Percentiles rank a stretch among this genome's conserved stretches.
These are phyloP conservation scores for Silene coronaria DNA, from an alignment of 179 eudicot species.

Conservation along the genomic window DNA sequence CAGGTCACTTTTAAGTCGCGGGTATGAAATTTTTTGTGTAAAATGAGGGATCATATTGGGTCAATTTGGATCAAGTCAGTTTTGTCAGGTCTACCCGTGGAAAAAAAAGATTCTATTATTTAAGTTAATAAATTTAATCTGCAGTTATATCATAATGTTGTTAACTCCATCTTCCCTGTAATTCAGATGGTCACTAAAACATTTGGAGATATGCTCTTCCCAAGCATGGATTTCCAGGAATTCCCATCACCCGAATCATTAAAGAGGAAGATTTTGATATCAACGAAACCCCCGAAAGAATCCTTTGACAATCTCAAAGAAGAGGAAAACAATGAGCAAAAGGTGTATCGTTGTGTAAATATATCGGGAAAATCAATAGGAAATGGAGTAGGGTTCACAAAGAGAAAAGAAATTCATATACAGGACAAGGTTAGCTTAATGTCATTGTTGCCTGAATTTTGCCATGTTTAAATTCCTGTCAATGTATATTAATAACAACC, in stretches of 20 bases:
- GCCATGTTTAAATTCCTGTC: neutral
- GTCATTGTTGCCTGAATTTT: neutral
- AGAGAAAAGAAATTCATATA: neutral
- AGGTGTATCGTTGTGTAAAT: conserved; percentile 26
- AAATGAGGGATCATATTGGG: neutral
- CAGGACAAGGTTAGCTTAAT: conserved; percentile 20
- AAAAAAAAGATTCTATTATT: too few relatives aligned
- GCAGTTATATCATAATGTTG: neutral
- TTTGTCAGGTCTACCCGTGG: neutral
- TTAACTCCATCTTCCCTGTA: neutral
- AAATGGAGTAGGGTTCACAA: conserved; percentile 11
- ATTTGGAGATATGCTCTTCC: conserved; percentile 69
- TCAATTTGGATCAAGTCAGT: neutral
- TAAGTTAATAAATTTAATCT: too few relatives aligned
- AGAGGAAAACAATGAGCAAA: conserved; percentile 25
- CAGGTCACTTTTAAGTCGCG: too few relatives aligned
- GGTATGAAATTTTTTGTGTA: too few relatives aligned
- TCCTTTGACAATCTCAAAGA: conserved; percentile 36
- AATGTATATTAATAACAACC: neutral
- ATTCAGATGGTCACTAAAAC: conserved; percentile 54
- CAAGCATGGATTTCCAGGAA: conserved; percentile 40
- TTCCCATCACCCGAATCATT: conserved; percentile 72
- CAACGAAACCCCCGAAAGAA: conserved; percentile 75
- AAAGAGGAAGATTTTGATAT: conserved; percentile 56
- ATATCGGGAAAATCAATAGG: conserved; percentile 4